These are phyloP conservation scores for Cucumis hystrix DNA, from an alignment of 306 rosid genomes.

Conservation along the genomic window DNA sequence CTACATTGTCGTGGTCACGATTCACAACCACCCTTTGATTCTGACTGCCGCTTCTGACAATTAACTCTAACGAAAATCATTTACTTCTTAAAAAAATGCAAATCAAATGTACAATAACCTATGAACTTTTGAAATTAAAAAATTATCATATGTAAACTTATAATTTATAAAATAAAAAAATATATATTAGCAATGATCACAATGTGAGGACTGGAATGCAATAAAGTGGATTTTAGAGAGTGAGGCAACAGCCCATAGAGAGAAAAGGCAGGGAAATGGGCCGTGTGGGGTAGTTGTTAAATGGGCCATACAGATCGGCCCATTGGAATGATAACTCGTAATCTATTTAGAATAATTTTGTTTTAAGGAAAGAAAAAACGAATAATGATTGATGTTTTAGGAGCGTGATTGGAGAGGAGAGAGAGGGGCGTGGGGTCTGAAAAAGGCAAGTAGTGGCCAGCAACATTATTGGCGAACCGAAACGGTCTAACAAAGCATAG, in stretches of 20 bases:
- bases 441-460: neutral
- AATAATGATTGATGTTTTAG: neutral
- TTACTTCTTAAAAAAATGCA: too few relatives aligned
- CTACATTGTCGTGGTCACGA: too few relatives aligned
- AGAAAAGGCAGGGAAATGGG: neutral
- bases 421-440: neutral
- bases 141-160: too few relatives aligned
- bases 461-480: neutral
- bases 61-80: too few relatives aligned
- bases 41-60: too few relatives aligned
- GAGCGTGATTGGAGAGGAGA: neutral
- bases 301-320: neutral
- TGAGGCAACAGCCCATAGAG: neutral
- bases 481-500: neutral
- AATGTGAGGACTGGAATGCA: neutral
- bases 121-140: too few relatives aligned
- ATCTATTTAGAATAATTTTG: neutral
- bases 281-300: neutral
- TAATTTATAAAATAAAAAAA: too few relatives aligned
- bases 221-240: neutral
- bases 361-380: neutral
- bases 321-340: neutral
- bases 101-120: too few relatives aligned
- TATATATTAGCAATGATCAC: neutral
- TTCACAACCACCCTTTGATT: too few relatives aligned